A percentile compares a stretch with the other conserved stretches of the same genome.
Conservation (phyloP, 768 basidiomycete species). For the Lactifluus hygrophoroides region DNA sequence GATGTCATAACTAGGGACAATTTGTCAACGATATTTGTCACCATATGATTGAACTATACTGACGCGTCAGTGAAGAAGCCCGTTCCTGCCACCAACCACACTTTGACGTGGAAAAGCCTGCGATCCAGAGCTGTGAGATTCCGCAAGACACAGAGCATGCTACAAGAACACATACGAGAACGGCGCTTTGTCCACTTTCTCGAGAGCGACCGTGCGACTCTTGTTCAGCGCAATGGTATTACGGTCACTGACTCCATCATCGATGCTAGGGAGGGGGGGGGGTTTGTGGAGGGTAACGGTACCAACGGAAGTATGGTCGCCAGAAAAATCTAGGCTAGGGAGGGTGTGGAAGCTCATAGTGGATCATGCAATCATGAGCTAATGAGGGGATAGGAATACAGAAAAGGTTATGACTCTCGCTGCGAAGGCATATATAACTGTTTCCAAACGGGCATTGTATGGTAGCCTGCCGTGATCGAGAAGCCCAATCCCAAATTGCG, state of each 20-base stretch:
- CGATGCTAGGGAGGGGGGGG: neutral
- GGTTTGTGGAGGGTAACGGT: neutral
- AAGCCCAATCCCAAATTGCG: neutral
- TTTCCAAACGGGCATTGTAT: neutral
- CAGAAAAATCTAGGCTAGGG: neutral
- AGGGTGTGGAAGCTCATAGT: slow-evolving; percentile 10
- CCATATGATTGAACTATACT: too few species aligned
- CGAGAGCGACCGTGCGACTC: slow-evolving; percentile 70
- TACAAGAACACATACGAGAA: slow-evolving; percentile 56
- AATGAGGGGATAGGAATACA: neutral
- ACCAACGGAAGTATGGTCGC: neutral
- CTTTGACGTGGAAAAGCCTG: slow-evolving; percentile 48
- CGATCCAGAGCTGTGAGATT: neutral
- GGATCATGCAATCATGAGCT: neutral
- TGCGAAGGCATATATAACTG: neutral
- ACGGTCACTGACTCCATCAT: neutral
- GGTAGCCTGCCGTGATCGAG: slow-evolving; percentile 2
- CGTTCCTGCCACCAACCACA: slow-evolving; percentile 48
- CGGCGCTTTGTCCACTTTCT: slow-evolving; percentile 79
- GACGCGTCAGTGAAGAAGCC: slow-evolving; percentile 89
- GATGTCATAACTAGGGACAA: too few species aligned
- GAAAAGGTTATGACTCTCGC: neutral
- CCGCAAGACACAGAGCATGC: neutral
- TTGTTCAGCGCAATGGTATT: slow-evolving; percentile 40
- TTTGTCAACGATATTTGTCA: too few species aligned